phyloP scores from a whole-genome alignment of 768 basidiomycete species.

The Postia placenta region DNA sequence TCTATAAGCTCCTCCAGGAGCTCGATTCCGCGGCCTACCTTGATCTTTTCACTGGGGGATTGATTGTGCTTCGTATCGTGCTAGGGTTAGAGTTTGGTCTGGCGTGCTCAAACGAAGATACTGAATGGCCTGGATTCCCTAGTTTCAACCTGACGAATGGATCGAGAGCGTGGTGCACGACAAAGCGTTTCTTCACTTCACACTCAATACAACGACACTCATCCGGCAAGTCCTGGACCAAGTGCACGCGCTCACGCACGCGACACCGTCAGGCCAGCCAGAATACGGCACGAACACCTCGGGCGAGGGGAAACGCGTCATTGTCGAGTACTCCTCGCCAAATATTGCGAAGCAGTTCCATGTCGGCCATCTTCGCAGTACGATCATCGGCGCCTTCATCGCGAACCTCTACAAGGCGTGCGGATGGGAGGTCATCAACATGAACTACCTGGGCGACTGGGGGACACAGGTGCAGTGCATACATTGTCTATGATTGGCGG shows the following conservation, averaged over 20 bases:
- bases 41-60: too few species aligned
- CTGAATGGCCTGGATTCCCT: too few species aligned
- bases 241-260: constrained; percentile 65
- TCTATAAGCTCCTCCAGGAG: neutral
- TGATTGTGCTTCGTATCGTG: neutral
- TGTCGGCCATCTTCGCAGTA: constrained; percentile 92
- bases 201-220: constrained; percentile 58
- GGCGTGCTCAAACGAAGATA: too few species aligned
- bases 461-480: constrained; percentile 76
- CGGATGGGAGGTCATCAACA: constrained; percentile 85
- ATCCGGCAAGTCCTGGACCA: constrained; percentile 64
- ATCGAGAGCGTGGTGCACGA: constrained; percentile 63
- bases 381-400: constrained; percentile 98
- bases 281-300: constrained; percentile 79
- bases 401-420: constrained; percentile 86
- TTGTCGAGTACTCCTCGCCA: constrained; percentile 92
- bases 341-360: constrained; percentile 99
- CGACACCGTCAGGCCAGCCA: constrained; percentile 48
- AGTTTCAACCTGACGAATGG: constrained; percentile 87
- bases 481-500: neutral
- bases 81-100: neutral
- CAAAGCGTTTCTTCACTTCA: constrained; percentile 82
- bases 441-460: constrained; percentile 99
- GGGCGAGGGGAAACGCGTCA: constrained; percentile 75
- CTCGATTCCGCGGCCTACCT: neutral